Conservation (phyloP, 371 early-diverging fungal species). For the Mortierella sp. region DNA sequence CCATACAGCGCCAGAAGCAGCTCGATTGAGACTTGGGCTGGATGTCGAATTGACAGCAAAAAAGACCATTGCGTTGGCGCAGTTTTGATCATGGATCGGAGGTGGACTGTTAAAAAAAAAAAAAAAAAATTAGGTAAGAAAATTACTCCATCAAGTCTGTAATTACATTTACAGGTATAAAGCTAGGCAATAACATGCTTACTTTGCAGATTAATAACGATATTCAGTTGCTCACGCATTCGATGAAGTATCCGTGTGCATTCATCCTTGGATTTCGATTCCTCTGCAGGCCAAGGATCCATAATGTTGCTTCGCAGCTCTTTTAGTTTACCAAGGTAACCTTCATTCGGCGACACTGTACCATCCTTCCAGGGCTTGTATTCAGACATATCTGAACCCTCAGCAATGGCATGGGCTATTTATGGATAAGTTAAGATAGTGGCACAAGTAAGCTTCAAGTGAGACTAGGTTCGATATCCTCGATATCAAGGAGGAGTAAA, state of each 20-base stretch:
- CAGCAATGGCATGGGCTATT: constrained; percentile 33
- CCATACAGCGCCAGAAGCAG: constrained; percentile 39
- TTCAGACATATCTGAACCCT: constrained; percentile 41
- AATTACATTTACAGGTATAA: background rate
- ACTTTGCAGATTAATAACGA: constrained; percentile 52
- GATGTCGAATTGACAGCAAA: constrained; percentile 48
- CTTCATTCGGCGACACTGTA: constrained; percentile 18
- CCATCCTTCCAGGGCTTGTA: constrained; percentile 51
- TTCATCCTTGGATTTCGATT: constrained; percentile 37
- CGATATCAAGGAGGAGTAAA: background rate
- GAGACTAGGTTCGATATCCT: background rate
- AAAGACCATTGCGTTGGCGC: constrained; percentile 46
- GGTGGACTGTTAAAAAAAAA: constrained; percentile 28
- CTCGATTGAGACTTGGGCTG: constrained; percentile 47
- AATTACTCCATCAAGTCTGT: background rate
- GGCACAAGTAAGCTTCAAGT: background rate
- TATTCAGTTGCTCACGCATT: constrained; percentile 49
- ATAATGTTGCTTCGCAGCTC: constrained; percentile 26
- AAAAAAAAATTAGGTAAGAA: background rate
- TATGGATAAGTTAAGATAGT: background rate
- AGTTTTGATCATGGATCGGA: constrained; percentile 48
- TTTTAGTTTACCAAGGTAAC: constrained; percentile 23
- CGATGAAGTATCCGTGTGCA: constrained; percentile 44
- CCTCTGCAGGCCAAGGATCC: constrained; percentile 46
- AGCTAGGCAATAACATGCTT: background rate